These are phyloP conservation scores for Bisporella sp. DNA, from an alignment of 2,329 filamentous ascomycete species.

Conservation along the genomic window DNA sequence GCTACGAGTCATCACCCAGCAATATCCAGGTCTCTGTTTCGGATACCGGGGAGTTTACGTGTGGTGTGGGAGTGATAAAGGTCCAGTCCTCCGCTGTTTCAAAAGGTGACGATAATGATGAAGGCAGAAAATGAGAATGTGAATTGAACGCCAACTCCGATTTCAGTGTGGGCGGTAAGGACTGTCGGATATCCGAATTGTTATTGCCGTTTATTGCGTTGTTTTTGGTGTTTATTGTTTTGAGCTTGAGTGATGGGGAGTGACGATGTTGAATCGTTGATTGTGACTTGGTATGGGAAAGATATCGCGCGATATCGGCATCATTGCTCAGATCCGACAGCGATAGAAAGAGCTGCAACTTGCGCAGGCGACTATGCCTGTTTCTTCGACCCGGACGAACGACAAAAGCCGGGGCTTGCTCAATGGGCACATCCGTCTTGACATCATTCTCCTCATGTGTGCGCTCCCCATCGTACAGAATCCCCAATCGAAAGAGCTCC, in stretches of 20 bases:
- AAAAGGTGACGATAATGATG: background rate
- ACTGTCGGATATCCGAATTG: conserved; percentile 15
- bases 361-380: conserved; percentile 12
- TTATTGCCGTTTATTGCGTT: background rate
- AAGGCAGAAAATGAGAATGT: background rate
- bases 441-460: conserved; percentile 7
- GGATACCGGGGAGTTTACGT: conserved; percentile 2
- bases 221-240: background rate
- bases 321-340: conserved; percentile 15
- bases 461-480: conserved; percentile 13
- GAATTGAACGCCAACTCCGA: background rate
- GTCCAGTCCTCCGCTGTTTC: background rate
- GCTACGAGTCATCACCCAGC: conserved; percentile 17
- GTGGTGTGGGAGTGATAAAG: background rate
- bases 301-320: conserved; percentile 15
- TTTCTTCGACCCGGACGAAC: conserved; percentile 13
- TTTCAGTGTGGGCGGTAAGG: conserved; percentile 12
- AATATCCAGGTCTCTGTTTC: conserved; percentile 15
- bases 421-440: conserved; percentile 11
- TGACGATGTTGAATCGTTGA: conserved; percentile 20
- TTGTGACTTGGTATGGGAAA: conserved; percentile 5
- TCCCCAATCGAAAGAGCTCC: conserved; percentile 16
- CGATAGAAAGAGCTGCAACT: conserved; percentile 12
- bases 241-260: background rate
- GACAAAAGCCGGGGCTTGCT: conserved; percentile 14